Evolutionary conservation across 768 basidiomycete genomes (phyloP).

Genomic region (Lepiota subincarnata): DNA sequence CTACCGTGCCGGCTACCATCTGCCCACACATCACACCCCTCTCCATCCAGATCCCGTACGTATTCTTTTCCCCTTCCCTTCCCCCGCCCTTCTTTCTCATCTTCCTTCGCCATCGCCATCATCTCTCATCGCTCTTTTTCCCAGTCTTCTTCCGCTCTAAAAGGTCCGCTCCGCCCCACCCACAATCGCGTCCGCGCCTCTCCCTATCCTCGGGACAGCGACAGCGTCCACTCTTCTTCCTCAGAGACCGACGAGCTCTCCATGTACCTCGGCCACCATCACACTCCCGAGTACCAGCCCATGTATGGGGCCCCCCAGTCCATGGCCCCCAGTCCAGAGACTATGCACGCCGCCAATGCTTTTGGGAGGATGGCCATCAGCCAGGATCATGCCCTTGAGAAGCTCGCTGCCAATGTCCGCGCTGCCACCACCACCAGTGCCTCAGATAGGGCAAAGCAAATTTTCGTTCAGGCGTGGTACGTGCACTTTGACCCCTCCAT

Average conservation of each 20-base stretch:
- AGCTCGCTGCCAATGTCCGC: constrained; percentile 81
- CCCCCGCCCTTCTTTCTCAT: constrained; percentile 49
- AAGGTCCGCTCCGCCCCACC: constrained; percentile 69
- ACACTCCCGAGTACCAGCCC: constrained; percentile 55
- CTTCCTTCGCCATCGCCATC: constrained; percentile 38
- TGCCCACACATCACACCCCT: constrained; percentile 38
- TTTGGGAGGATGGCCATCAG: constrained; percentile 76
- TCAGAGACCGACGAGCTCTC: constrained; percentile 87
- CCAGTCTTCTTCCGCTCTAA: constrained; percentile 45
- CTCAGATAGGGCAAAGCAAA: constrained; percentile 87
- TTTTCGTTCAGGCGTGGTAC: constrained; percentile 90
- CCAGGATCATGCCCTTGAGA: constrained; percentile 77
- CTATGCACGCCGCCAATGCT: constrained; percentile 64
- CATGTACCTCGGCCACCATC: constrained; percentile 59
- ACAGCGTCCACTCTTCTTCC: constrained; percentile 83
- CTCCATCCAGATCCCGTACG: constrained; percentile 22
- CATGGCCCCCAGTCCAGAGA: constrained; percentile 46
- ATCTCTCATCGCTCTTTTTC: constrained; percentile 45
- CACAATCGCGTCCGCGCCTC: constrained; percentile 83
- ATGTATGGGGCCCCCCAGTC: constrained; percentile 54
- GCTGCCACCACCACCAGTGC: constrained; percentile 89
- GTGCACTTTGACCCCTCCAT: constrained; percentile 24
- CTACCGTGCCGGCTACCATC: constrained; percentile 63
- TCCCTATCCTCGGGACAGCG: constrained; percentile 81
- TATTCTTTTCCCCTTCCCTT: constrained; percentile 11